Evolutionary conservation across 208 protist genomes (phyloP).

Genomic region (Wallacemonas collosoma): DNA sequence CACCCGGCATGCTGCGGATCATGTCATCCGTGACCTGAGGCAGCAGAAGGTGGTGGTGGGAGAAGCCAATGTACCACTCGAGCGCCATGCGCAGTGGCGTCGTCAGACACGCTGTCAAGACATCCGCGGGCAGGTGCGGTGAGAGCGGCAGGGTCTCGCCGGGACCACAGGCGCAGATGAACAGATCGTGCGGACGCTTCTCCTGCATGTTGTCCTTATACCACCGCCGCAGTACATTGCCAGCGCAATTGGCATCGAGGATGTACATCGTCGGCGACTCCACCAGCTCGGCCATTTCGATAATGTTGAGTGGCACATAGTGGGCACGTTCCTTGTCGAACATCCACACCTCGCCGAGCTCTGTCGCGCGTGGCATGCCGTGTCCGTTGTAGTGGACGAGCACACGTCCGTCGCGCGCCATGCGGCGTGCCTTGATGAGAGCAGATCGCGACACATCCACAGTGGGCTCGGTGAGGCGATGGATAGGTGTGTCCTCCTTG

Average conservation of each 20-base stretch:
- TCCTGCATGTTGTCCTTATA: slow-evolving; percentile 67
- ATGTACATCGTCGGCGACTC: slow-evolving; percentile 97
- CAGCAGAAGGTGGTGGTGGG: slow-evolving; percentile 77
- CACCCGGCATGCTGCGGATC: slow-evolving; percentile 77
- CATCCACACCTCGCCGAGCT: slow-evolving; percentile 98
- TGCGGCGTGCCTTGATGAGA: slow-evolving; percentile 74
- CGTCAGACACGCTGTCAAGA: slow-evolving; percentile 99
- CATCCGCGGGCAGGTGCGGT: slow-evolving; percentile 97
- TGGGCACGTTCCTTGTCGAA: slow-evolving; percentile 97
- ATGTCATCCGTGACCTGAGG: slow-evolving; percentile 87
- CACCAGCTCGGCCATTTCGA: slow-evolving; percentile 94
- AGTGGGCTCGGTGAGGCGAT: slow-evolving; percentile 93
- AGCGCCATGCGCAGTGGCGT: slow-evolving; percentile 98
- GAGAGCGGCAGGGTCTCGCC: slow-evolving; percentile 96
- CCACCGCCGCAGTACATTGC: slow-evolving; percentile 85
- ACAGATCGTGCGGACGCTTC: slow-evolving; percentile 88
- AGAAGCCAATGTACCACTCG: slow-evolving; percentile 92
- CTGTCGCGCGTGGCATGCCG: slow-evolving; percentile 97
- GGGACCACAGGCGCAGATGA: slow-evolving; percentile 95
- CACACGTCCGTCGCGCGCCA: slow-evolving; percentile 91
- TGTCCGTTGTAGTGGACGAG: slow-evolving; percentile 99
- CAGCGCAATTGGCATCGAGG: slow-evolving; percentile 97
- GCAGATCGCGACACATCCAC: slow-evolving; percentile 92
- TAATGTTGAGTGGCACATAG: slow-evolving; percentile 98
- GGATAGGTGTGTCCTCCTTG: slow-evolving; percentile 55